Evolutionary conservation across 352 stramenopile genomes (phyloP).

Genomic region (Thraustochytrium sp.): DNA sequence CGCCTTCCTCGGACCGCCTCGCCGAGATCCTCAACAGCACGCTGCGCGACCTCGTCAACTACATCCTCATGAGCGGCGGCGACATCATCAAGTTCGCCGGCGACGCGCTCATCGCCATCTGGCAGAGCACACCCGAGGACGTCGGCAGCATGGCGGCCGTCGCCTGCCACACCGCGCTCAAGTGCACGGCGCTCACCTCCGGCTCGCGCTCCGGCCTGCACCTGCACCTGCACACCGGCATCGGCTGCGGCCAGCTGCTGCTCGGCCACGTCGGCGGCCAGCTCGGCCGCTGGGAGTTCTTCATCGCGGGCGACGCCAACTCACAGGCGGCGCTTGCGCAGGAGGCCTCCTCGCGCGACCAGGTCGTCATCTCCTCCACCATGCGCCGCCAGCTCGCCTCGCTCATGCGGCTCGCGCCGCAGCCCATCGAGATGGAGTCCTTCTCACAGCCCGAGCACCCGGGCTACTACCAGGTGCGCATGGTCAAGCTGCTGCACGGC

Average conservation of each 20-base stretch:
- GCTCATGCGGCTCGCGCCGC: neutral
- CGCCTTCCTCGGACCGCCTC: neutral
- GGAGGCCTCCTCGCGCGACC: slow-evolving; percentile 61
- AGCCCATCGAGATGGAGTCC: neutral
- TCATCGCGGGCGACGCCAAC: slow-evolving; percentile 70
- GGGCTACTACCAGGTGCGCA: neutral
- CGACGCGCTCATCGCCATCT: slow-evolving; percentile 83
- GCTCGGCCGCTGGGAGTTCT: slow-evolving; percentile 75
- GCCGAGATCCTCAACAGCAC: slow-evolving; percentile 44
- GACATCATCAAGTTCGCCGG: slow-evolving; percentile 83
- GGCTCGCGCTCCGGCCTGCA: slow-evolving; percentile 10
- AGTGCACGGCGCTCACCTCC: slow-evolving; percentile 40
- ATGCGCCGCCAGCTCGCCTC: slow-evolving; percentile 17
- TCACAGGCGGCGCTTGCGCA: slow-evolving; percentile 68
- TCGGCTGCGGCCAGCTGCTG: slow-evolving; percentile 66
- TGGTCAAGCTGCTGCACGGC: slow-evolving; percentile 15
- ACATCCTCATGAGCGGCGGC: slow-evolving; percentile 18
- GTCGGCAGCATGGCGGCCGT: slow-evolving; percentile 45
- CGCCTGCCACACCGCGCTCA: neutral
- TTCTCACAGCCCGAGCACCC: neutral
- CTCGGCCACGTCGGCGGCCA: slow-evolving; percentile 72
- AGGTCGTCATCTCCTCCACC: slow-evolving; percentile 66
- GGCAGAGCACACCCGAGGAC: slow-evolving; percentile 53
- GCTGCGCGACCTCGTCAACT: slow-evolving; percentile 26
- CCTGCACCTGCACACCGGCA: slow-evolving; percentile 70